Evolutionary conservation across 2,329 filamentous ascomycete species (phyloP).

Genomic region (Penicillium sumatraense): DNA sequence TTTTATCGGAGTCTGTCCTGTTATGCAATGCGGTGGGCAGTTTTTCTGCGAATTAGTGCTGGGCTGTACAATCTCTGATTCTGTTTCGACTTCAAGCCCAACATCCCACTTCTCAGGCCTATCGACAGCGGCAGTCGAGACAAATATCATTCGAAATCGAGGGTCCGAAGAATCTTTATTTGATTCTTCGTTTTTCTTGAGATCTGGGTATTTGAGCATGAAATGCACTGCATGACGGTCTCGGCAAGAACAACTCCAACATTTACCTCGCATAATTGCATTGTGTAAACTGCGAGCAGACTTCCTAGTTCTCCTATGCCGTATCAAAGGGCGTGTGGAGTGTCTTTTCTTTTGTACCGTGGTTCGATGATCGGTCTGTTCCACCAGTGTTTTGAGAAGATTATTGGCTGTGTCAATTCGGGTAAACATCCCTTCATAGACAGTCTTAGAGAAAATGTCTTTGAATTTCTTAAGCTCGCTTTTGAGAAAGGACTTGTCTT

Average conservation of each 20-base stretch:
- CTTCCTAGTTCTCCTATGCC: neutral
- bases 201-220: neutral
- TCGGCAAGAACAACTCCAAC: neutral
- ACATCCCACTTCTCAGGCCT: neutral
- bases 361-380: constrained; percentile 14
- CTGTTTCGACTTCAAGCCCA: neutral
- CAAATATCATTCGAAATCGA: constrained; percentile 1
- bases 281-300: neutral
- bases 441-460: constrained; percentile 15
- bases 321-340: neutral
- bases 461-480: constrained; percentile 9
- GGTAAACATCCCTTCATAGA: constrained; percentile 19
- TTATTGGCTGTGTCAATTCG: constrained; percentile 16
- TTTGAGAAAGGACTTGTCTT: neutral
- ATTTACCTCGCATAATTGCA: neutral
- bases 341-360: neutral
- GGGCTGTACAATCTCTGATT: neutral
- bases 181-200: neutral
- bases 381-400: constrained; percentile 16
- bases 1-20: neutral
- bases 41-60: neutral
- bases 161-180: neutral
- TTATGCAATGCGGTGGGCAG: neutral
- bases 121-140: neutral
- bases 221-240: constrained; percentile 1